Evolutionary conservation across 768 basidiomycete species (phyloP).

Genomic region (Multifurca ochricompacta): DNA sequence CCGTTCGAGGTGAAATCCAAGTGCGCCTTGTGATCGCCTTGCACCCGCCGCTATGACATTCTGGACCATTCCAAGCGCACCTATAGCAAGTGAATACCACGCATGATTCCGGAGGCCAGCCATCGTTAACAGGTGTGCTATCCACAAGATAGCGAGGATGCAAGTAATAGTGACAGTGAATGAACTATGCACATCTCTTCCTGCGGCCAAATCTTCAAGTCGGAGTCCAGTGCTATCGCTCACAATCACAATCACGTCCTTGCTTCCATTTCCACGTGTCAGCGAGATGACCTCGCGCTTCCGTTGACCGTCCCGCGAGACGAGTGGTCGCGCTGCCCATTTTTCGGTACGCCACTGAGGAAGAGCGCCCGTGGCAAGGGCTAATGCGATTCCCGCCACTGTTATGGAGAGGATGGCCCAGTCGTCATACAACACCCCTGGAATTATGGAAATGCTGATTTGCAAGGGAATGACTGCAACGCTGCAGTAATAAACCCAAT

Average conservation of each 20-base stretch:
- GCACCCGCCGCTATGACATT: constrained; percentile 25
- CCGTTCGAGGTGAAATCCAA: constrained; percentile 23
- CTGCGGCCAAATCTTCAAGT: constrained; percentile 28
- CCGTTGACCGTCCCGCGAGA: background rate
- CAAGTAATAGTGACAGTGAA: constrained; percentile 14
- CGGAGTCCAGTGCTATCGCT: constrained; percentile 24
- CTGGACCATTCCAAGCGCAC: constrained; percentile 26
- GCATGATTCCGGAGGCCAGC: constrained; percentile 20
- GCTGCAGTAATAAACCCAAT: constrained; percentile 27
- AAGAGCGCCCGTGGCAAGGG: constrained; percentile 22
- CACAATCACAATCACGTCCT: constrained; percentile 27
- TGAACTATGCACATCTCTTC: constrained; percentile 15
- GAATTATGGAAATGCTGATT: constrained; percentile 27
- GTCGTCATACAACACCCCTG: constrained; percentile 23
- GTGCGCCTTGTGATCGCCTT: constrained; percentile 19
- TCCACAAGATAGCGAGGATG: constrained; percentile 22
- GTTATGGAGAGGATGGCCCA: constrained; percentile 29
- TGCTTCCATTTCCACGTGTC: constrained; percentile 28
- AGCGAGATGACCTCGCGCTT: constrained; percentile 25
- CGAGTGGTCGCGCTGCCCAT: constrained; percentile 24
- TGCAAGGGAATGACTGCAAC: constrained; percentile 24
- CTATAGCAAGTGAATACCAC: constrained; percentile 24
- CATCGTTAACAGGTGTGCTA: constrained; percentile 25
- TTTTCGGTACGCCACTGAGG: constrained; percentile 30
- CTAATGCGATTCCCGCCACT: constrained; percentile 24